Evolutionary conservation across 257 asterid genomes (phyloP).

Genomic region (Solanum appendiculatum): DNA sequence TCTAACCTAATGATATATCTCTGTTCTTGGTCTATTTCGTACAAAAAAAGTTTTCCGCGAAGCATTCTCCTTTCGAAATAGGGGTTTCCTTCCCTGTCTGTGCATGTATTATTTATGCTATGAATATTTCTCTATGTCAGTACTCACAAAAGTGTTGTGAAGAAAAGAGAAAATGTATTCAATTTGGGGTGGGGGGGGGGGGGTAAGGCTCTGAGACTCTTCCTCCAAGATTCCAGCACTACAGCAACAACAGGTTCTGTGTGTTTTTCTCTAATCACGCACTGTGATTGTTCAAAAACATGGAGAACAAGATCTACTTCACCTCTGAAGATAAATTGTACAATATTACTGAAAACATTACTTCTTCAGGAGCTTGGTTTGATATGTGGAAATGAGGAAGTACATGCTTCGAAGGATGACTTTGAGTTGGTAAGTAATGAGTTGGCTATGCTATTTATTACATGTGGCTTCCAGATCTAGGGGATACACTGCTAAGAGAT

Average conservation of each 20-base stretch:
- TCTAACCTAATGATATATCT: background rate
- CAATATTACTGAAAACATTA: background rate
- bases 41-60: background rate
- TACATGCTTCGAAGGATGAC: background rate
- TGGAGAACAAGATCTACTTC: background rate
- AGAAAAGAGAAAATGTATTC: background rate
- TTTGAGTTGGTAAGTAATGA: too few relatives aligned
- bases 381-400: background rate
- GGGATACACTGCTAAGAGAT: too few relatives aligned
- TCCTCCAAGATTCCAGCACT: background rate
- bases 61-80: background rate
- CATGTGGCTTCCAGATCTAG: too few relatives aligned
- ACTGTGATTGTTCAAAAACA: background rate
- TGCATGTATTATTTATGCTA: background rate
- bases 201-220: background rate
- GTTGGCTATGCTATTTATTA: too few relatives aligned
- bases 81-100: background rate
- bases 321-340: background rate
- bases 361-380: background rate
- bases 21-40: background rate
- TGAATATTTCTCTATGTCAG: background rate
- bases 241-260: background rate
- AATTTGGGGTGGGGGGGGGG: background rate
- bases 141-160: background rate
- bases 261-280: background rate